Conservation (phyloP, 768 basidiomycete species). For the Russula compacta region DNA sequence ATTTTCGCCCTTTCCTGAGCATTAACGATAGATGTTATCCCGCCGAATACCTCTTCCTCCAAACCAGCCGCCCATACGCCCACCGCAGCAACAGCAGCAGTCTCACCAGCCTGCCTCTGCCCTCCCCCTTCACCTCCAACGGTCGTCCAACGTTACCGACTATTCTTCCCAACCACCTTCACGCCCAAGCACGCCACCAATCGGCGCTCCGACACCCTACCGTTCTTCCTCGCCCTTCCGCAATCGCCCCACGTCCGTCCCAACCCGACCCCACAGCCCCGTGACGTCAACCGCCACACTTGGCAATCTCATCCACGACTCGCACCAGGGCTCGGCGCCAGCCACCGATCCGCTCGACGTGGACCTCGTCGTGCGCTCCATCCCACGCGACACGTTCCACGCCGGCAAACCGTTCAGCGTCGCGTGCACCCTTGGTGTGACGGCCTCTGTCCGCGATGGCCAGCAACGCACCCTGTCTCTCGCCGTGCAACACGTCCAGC, state of each 20-base stretch:
- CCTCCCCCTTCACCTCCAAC: slow-evolving; percentile 68
- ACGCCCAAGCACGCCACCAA: slow-evolving; percentile 51
- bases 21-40: slow-evolving; percentile 52
- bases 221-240: slow-evolving; percentile 37
- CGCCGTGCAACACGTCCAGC: slow-evolving; percentile 58
- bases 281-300: slow-evolving; percentile 27
- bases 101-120: slow-evolving; percentile 52
- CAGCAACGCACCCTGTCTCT: slow-evolving; percentile 38
- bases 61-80: slow-evolving; percentile 30
- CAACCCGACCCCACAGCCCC: slow-evolving; percentile 25
- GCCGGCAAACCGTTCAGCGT: slow-evolving; percentile 56
- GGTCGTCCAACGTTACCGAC: slow-evolving; percentile 30
- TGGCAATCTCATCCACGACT: slow-evolving; percentile 19
- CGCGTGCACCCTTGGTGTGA: slow-evolving; percentile 42
- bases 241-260: slow-evolving; percentile 23
- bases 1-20: background rate
- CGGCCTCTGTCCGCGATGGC: slow-evolving; percentile 34
- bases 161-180: slow-evolving; percentile 41
- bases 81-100: slow-evolving; percentile 26
- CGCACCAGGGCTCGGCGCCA: slow-evolving; percentile 1
- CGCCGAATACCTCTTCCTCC: slow-evolving; percentile 57
- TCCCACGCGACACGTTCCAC: slow-evolving; percentile 36
- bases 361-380: slow-evolving; percentile 44
- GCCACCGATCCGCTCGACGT: slow-evolving; percentile 40
- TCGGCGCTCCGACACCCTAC: slow-evolving; percentile 31